Evolutionary conservation across 495 filamentous ascomycete genomes (phyloP).

Genomic region (Neurospora intermedia): DNA sequence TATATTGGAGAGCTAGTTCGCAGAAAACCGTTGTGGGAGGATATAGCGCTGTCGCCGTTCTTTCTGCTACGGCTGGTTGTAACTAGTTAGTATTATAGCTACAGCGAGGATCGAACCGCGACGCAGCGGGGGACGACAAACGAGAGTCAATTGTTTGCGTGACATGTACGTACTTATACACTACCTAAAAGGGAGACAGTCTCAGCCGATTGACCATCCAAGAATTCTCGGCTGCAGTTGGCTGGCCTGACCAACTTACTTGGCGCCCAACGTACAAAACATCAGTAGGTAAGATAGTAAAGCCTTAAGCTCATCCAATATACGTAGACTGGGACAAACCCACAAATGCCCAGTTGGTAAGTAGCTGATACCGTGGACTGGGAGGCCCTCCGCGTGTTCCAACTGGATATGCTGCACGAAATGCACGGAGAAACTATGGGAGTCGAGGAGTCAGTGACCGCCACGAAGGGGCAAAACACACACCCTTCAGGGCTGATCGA

Average conservation of each 20-base stretch:
- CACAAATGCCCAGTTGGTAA: neutral
- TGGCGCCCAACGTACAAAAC: neutral
- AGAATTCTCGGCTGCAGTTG: neutral
- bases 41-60: neutral
- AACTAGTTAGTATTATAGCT: neutral
- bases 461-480: conserved; percentile 28
- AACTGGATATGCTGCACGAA: conserved; percentile 9
- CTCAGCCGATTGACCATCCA: neutral
- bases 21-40: neutral
- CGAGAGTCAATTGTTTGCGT: neutral
- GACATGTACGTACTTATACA: neutral
- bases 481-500: neutral
- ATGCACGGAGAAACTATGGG: conserved; percentile 6
- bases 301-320: neutral
- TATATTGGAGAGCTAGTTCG: neutral
- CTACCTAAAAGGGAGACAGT: neutral
- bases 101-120: neutral
- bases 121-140: neutral
- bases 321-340: neutral
- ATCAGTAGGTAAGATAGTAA: neutral
- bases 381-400: neutral
- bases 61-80: neutral
- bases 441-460: conserved; percentile 31
- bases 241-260: neutral
- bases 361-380: neutral